Conservation (phyloP, 2,329 filamentous ascomycete species). For the Cladobotryum mycophilum region DNA sequence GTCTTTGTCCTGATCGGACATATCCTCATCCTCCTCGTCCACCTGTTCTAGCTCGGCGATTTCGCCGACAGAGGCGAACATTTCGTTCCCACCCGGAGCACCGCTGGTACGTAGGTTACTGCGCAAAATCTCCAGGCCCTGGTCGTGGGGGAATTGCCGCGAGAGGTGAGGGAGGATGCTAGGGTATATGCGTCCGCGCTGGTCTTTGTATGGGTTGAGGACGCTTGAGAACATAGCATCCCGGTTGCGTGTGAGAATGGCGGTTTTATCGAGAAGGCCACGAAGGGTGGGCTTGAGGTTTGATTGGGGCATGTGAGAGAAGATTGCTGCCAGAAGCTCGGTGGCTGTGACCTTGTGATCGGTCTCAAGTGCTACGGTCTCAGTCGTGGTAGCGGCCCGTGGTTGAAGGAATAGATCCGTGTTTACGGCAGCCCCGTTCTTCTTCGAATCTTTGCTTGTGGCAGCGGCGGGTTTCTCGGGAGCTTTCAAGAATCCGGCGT, state of each 20-base stretch:
- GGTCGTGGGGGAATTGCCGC: constrained; percentile 55
- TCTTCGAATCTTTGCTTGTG: constrained; percentile 25
- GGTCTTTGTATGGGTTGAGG: constrained; percentile 65
- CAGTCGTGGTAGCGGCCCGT: constrained; percentile 25
- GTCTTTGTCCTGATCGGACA: neutral
- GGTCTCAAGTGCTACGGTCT: constrained; percentile 31
- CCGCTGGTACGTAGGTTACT: constrained; percentile 46
- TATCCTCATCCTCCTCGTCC: constrained; percentile 33
- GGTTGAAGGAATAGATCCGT: constrained; percentile 63
- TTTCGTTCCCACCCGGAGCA: constrained; percentile 19
- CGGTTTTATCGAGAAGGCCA: constrained; percentile 71
- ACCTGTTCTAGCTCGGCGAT: constrained; percentile 34
- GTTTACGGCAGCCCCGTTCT: constrained; percentile 48
- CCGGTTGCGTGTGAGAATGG: constrained; percentile 63
- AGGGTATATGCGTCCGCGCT: constrained; percentile 57
- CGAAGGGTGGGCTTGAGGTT: constrained; percentile 66
- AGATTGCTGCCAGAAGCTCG: constrained; percentile 54
- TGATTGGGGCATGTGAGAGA: constrained; percentile 59
- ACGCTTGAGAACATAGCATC: constrained; percentile 75
- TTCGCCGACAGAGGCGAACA: constrained; percentile 23
- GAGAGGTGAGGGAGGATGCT: constrained; percentile 78
- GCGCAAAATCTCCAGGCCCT: constrained; percentile 64
- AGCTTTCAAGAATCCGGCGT: constrained; percentile 41
- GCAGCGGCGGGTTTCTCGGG: constrained; percentile 26
- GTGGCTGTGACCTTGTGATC: constrained; percentile 52